Evolutionary conservation across 1,284 basidiomycete genomes (phyloP), one percentile per base, ranked within the genome.

Genomic region (Malassezia sympodialis): DNA sequence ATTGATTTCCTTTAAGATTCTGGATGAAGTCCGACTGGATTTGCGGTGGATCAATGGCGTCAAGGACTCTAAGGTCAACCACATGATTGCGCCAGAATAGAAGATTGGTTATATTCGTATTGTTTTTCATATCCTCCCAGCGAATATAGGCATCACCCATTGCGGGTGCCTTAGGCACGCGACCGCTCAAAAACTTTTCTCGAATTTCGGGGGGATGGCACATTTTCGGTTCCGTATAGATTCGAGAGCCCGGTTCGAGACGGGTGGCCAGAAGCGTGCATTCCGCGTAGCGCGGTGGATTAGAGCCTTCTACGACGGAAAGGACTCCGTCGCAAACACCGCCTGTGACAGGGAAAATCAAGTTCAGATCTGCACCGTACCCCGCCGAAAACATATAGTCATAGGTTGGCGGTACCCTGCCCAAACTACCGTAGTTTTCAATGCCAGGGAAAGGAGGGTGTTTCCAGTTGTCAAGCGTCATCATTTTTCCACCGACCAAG

Each of bases 331-430:
- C 76, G 74, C 93, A 99, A 55, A 85, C 80, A 66, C 85, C 78
- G 73, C 91, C 91, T 60, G 86, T 83, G 49, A 83, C 87, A 77
- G 98, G 93, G 79, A 98, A 98, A 71, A 99, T 75, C 77, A 98
- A 91, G 39, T 85, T 88, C 17, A 86, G 84, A 24, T 49, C n/a
- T 7, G 46, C 46, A 37, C 46, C 46, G n/a, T 17, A n/a, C 15
- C 26, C 27, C 10, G 46, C 32, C 4, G 31, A 19, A 67, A 96
- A 94, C 3, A 81, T 81, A 66, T 87, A 85, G 10, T 96, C 79
- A 8, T 91, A 91, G 76, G 90, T 94, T 8, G 82, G 81, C 21
- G 78, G 75, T 44, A 88, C 89, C 68, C 86, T 23, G 1, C 34
- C 50, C 35, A 49, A 14, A 19, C 24, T 17, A 11, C n/a, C 17